Conservation (phyloP, 73 alveolate genomes). For the Effrenium voratum region DNA sequence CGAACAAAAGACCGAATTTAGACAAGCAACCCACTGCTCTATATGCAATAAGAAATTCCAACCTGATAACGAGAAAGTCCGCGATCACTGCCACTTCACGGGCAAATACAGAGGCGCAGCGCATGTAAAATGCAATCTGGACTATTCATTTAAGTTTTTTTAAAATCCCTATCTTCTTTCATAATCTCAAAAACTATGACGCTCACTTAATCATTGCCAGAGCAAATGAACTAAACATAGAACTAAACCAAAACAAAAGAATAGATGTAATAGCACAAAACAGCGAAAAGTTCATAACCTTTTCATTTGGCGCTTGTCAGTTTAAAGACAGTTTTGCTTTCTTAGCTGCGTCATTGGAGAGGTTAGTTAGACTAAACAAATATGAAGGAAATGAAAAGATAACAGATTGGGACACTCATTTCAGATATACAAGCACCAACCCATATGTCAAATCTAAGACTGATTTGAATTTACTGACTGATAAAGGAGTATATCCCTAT, state of each 20-base stretch:
- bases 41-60: neutral
- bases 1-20: neutral
- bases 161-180: neutral
- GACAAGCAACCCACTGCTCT: neutral
- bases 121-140: neutral
- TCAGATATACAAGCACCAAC: neutral
- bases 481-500: neutral
- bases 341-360: neutral
- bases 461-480: neutral
- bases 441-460: neutral
- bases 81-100: constrained; percentile 6
- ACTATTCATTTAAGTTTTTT: neutral
- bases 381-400: neutral
- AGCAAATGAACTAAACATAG: neutral
- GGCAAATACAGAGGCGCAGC: constrained; percentile 21
- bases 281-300: constrained; percentile 3
- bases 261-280: neutral
- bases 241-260: neutral
- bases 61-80: neutral
- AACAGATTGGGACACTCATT: neutral
- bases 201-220: constrained; percentile 2
- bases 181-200: neutral
- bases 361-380: neutral
- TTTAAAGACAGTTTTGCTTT: neutral
- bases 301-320: neutral